Base-by-base conservation (phyloP, 2,329 filamentous ascomycete species). In the Anisogramma anomala region DNA sequence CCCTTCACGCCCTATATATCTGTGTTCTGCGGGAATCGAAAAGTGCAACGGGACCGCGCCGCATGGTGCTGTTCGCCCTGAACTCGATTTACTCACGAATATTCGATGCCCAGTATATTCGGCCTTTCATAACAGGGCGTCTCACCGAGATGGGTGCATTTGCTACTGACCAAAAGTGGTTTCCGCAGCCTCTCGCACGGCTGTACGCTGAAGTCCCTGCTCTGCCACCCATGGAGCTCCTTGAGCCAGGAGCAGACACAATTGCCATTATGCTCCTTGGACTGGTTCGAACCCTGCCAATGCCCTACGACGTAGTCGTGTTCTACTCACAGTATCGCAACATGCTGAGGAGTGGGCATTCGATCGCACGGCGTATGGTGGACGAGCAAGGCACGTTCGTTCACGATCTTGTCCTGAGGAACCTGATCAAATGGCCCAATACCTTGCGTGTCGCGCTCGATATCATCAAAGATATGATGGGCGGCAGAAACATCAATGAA, bases 391-490 rank as follows among this genome's bases (percentile, higher is more conserved):
- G 62, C 14, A 66, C 63, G 10, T 50, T 66, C 4, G 50, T 74
- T 3, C 65, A 74, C 48, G 69, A 77, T 46, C 60, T 64, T 10
- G 58, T 76, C 23, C 60, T 77, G 36, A 60, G 67, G 45, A 57
- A 62, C 30, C 59, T 77, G 41, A 55, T 65, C 26, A 62, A 69
- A 41, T 65, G 62, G 39, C 52, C 49, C 15, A 54, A 57, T n/a
- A 61, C 68, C 33, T 53, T 67, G 3, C 58, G 62, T 4, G 58
- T 60, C 2, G 66, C 66, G 0, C 49, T 76, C 18, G 61, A 65
- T 23, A 58, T 75, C 8, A 61, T 76, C 31, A 60, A 61, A 32
- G 65, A 68, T 50, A 75, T 76, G 71, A 58, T 74, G 30, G 58
- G 59, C 19, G 60, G 62, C 32, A 53, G 60, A 5, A 26, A 56